Base-by-base conservation (phyloP, 2,329 filamentous ascomycete genomes). In the Diaporthe nobilis region DNA sequence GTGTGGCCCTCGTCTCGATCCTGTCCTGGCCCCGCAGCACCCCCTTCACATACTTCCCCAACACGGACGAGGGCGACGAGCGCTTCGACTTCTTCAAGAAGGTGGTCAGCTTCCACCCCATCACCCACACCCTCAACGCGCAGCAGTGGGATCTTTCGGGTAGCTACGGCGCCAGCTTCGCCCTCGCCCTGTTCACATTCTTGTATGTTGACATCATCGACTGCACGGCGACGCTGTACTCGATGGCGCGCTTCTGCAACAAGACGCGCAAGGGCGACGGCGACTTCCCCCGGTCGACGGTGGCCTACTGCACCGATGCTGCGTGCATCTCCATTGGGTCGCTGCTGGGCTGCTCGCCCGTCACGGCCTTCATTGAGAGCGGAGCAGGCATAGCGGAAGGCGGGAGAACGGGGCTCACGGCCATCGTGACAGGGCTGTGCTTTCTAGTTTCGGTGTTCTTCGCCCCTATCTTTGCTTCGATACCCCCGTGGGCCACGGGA, bases 371-470 rank as follows among this genome's bases (percentile, higher is more conserved):
- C 81, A 92, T 97, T 80, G 95, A 97, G 84, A 95, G 93, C n/a
- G 95, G 95, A 81, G 95, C 95, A 12, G 95, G 95, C 80, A 97
- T 98, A 78, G 94, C 94, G 0, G 95, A 98, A 84, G 95, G 95
- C 71, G 95, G 95, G 60, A 92, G 93, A 81, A 97, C 95, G 0
- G 95, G 95, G 22, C 85, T 98, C n/a, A 97, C 95, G 0, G 92
- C 94, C 63, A 94, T 96, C 83, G 87, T 91, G 22, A 93, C 94
- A 0, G 95, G 95, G 7, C 74, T 97, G 68, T 95, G 93, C 85
- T 98, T 98, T 87, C 93, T 98, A 86, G 91, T 97, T 82, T 91
- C 94, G 75, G 90, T 97, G 77, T 97, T 97, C 88, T 97, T 97
- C 82, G 95, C 95, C 0, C 95, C 95, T 0, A 96, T 97, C 75